phyloP scores from a whole-genome alignment of 169 alveolate species.

The Eimeria zaria region DNA sequence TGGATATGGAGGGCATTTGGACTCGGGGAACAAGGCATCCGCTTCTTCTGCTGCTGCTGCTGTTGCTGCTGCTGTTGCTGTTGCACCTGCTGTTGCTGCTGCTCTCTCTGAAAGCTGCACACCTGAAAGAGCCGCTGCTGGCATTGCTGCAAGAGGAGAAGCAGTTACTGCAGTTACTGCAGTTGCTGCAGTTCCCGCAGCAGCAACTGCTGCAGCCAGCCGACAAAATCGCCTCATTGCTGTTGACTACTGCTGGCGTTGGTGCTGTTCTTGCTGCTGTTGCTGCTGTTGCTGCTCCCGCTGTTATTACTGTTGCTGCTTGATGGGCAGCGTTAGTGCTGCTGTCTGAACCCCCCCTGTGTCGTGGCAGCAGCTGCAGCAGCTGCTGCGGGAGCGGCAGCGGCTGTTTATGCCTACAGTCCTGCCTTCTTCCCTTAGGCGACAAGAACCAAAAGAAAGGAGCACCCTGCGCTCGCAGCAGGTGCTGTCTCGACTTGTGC shows the following conservation, averaged over 20 bases:
- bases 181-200: background rate
- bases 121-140: background rate
- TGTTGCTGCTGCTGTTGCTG: background rate
- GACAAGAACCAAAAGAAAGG: background rate
- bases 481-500: too few species aligned
- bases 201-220: background rate
- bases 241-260: background rate
- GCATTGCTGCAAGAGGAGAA: background rate
- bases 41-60: conserved; percentile 30
- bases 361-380: background rate
- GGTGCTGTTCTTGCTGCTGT: conserved; percentile 7
- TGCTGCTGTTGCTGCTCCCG: conserved; percentile 10
- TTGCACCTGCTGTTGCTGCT: conserved; percentile 4
- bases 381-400: background rate
- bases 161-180: conserved; percentile 1
- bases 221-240: background rate
- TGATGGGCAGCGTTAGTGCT: background rate
- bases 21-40: conserved; percentile 8
- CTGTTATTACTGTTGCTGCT: background rate
- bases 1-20: conserved; percentile 39
- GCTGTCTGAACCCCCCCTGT: background rate
- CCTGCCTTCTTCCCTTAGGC: background rate
- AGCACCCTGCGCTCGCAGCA: background rate
- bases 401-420: background rate
- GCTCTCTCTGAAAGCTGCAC: conserved; percentile 1